Conservation (phyloP, 768 basidiomycete species). For the Leccinum variicolor region DNA sequence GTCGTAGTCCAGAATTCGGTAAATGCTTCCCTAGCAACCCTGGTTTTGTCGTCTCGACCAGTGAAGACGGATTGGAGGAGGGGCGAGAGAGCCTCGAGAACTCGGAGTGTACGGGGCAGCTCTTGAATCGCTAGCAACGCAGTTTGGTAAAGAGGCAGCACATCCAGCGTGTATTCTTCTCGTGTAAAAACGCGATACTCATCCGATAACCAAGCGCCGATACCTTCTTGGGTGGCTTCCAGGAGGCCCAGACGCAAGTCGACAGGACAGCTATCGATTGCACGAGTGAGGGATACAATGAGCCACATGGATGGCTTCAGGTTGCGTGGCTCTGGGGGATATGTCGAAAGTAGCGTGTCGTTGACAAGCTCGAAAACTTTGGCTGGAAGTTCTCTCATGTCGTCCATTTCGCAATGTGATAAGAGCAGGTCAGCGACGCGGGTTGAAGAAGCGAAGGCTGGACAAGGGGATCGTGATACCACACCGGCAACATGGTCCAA, state of each 20-base stretch:
- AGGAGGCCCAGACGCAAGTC: slow-evolving; percentile 46
- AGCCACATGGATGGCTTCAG: slow-evolving; percentile 60
- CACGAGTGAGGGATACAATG: slow-evolving; percentile 48
- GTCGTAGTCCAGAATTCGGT: slow-evolving; percentile 57
- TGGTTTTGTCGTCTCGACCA: slow-evolving; percentile 47
- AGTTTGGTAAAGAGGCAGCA: slow-evolving; percentile 63
- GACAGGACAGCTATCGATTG: slow-evolving; percentile 54
- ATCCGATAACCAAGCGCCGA: slow-evolving; percentile 64
- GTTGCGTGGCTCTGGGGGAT: slow-evolving; percentile 60
- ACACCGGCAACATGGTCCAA: slow-evolving; percentile 54
- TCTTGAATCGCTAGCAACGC: slow-evolving; percentile 49
- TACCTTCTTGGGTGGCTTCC: slow-evolving; percentile 49
- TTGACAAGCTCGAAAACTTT: slow-evolving; percentile 57
- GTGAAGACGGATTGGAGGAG: slow-evolving; percentile 58
- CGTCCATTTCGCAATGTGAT: slow-evolving; percentile 47
- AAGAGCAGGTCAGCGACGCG: slow-evolving; percentile 64
- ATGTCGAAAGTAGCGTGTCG: slow-evolving; percentile 55
- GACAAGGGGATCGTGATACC: slow-evolving; percentile 40
- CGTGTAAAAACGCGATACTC: slow-evolving; percentile 45
- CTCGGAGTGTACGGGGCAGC: slow-evolving; percentile 37
- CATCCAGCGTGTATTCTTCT: slow-evolving; percentile 57
- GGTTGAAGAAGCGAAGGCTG: slow-evolving; percentile 39
- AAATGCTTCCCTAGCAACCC: slow-evolving; percentile 48
- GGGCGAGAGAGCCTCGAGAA: slow-evolving; percentile 46
- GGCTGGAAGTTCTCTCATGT: slow-evolving; percentile 51